A percentile compares a stretch with the other conserved stretches of the same genome.
Conservation (phyloP, 495 filamentous ascomycete genomes). For the Penicillium dipodomyicola region DNA sequence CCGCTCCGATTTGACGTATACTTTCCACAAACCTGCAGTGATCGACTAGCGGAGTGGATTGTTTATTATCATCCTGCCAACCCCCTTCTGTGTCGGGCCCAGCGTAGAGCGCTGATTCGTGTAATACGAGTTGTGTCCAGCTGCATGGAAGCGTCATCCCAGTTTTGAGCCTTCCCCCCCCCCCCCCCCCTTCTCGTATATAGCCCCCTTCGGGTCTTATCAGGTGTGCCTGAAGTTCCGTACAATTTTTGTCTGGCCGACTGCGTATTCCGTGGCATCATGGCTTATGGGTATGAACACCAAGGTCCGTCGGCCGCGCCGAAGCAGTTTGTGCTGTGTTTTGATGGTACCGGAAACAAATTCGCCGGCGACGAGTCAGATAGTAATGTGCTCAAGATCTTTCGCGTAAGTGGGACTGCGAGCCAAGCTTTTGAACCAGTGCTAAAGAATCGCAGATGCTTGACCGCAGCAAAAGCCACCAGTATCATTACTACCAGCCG, state of each 20-base stretch:
- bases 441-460: constrained; percentile 41
- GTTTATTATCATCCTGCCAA: constrained; percentile 16
- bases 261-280: constrained; percentile 9
- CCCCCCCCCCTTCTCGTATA: not conserved
- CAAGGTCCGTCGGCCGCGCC: constrained; percentile 25
- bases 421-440: constrained; percentile 2
- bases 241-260: not conserved
- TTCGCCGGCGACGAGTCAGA: constrained; percentile 77
- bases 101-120: constrained; percentile 9
- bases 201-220: not conserved
- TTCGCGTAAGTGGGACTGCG: constrained; percentile 41
- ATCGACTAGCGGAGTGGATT: constrained; percentile 24
- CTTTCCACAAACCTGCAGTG: constrained; percentile 23
- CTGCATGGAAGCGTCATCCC: constrained; percentile 7
- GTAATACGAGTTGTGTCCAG: not conserved
- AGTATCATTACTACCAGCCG: constrained; percentile 51
- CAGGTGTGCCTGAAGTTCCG: not conserved
- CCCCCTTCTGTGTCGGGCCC: constrained; percentile 4
- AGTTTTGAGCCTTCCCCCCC: not conserved
- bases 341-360: constrained; percentile 88
- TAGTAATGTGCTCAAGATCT: constrained; percentile 90
- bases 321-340: constrained; percentile 72
- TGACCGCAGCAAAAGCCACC: constrained; percentile 51
- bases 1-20: constrained; percentile 29
- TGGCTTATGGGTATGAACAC: constrained; percentile 11